Percentiles rank a stretch among this genome's conserved stretches.
Conservation (phyloP, 2,329 filamentous ascomycete genomes). For the Alternaria brassicae region DNA sequence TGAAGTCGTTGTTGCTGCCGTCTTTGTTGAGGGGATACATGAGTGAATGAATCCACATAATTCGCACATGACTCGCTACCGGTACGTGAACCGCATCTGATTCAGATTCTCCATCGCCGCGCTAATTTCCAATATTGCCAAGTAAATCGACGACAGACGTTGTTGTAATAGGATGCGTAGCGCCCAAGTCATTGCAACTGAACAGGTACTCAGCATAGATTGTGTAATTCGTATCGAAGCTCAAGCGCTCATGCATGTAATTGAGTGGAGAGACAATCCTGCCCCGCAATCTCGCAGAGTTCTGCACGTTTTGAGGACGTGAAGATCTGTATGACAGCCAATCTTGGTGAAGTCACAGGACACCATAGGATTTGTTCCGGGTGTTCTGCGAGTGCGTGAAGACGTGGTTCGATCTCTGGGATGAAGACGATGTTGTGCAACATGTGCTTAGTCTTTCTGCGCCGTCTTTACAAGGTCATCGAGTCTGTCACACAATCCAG, state of each 20-base stretch:
- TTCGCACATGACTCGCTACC: background rate
- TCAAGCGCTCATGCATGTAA: constrained; percentile 6
- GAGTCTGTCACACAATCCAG: background rate
- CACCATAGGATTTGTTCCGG: background rate
- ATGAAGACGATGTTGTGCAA: constrained; percentile 19
- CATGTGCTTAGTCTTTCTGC: background rate
- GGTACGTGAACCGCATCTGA: background rate
- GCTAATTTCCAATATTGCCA: background rate
- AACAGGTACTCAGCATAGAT: background rate
- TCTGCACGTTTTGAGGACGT: constrained; percentile 3
- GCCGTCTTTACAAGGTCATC: background rate
- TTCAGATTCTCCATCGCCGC: background rate
- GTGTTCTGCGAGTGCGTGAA: constrained; percentile 11
- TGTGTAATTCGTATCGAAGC: constrained; percentile 2
- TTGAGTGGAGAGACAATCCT: background rate
- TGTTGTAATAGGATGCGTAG: background rate
- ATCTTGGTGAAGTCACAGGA: background rate
- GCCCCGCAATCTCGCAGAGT: constrained; percentile 6
- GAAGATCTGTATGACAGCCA: background rate
- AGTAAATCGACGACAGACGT: background rate
- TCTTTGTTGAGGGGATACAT: background rate
- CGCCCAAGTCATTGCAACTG: background rate
- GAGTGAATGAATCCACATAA: background rate
- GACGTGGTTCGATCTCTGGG: background rate
- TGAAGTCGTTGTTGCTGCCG: background rate